Percentiles rank a stretch among this genome's conserved stretches.
These are phyloP conservation scores for Allium fistulosum DNA, from an alignment of 106 monocot species.

Conservation along the genomic window DNA sequence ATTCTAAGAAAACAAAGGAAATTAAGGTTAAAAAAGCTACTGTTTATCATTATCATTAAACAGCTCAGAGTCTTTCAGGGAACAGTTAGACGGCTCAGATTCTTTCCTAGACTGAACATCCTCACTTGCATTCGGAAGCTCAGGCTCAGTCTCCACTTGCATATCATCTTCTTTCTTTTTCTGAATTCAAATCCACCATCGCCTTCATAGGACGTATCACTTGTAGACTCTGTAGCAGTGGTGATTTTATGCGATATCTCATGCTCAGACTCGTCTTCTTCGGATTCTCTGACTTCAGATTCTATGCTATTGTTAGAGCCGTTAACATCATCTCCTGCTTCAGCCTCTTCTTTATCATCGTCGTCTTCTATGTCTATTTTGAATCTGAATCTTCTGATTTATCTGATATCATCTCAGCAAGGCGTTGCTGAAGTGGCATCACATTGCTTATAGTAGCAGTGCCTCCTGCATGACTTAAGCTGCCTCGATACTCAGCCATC, in stretches of 20 bases:
- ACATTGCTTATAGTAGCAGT: slow-evolving; percentile 25
- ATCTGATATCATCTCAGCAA: slow-evolving; percentile 3
- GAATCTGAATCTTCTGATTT: slow-evolving; percentile 3
- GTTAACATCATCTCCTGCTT: slow-evolving; percentile 13
- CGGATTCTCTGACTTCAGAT: slow-evolving; percentile 26
- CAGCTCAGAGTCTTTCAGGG: too few species aligned
- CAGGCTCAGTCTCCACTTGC: slow-evolving; percentile 5
- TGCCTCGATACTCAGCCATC: slow-evolving; percentile 64
- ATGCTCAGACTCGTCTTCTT: slow-evolving; percentile 33
- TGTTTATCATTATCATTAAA: too few species aligned
- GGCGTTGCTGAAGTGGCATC: slow-evolving; percentile 56
- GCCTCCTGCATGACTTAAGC: slow-evolving; percentile 5
- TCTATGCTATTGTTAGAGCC: slow-evolving; percentile 29
- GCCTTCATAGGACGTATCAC: slow-evolving; percentile 10
- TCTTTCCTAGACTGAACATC: slow-evolving; percentile 7
- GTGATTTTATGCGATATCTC: slow-evolving; percentile 23
- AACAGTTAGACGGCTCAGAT: slow-evolving; percentile 1
- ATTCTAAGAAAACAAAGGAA: too few species aligned
- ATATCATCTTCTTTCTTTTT: slow-evolving; percentile 29
- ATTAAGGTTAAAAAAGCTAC: too few species aligned
- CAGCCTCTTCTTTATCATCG: slow-evolving; percentile 1
- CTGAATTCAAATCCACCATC: slow-evolving; percentile 48
- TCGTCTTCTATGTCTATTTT: slow-evolving; percentile 19
- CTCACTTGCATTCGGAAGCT: slow-evolving; percentile 8
- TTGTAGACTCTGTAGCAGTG: slow-evolving; percentile 8